Evolutionary conservation across 176 grass and related monocot genomes (phyloP).

Genomic region (Oryza punctata): DNA sequence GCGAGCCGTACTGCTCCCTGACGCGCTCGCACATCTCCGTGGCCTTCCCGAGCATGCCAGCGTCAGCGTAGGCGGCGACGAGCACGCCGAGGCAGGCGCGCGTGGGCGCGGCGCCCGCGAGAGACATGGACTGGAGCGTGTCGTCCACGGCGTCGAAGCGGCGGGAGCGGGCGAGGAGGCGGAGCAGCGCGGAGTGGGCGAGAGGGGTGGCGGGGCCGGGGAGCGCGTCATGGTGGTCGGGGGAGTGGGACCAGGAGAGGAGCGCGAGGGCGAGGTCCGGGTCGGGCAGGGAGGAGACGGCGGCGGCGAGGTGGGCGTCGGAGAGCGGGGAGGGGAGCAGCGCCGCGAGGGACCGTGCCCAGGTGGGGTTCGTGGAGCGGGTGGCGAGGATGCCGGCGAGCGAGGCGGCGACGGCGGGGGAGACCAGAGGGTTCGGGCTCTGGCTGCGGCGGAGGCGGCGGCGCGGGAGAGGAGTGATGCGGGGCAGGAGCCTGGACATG

Average conservation of each 20-base stretch:
- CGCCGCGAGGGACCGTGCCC: constrained; percentile 3
- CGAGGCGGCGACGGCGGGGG: constrained; percentile 25
- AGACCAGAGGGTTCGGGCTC: background rate
- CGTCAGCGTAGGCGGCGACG: constrained; percentile 38
- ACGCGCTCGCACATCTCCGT: constrained; percentile 32
- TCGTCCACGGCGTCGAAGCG: constrained; percentile 32
- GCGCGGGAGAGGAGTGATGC: constrained; percentile 28
- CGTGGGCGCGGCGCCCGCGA: constrained; percentile 33
- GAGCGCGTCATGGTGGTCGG: constrained; percentile 1
- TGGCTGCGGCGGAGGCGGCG: background rate
- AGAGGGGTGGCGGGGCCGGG: constrained; percentile 22
- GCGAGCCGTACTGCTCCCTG: constrained; percentile 32
- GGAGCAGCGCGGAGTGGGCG: constrained; percentile 45
- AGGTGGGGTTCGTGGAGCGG: constrained; percentile 36
- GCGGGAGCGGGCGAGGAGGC: constrained; percentile 35
- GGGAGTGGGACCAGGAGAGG: constrained; percentile 37
- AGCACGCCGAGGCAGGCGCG: constrained; percentile 30
- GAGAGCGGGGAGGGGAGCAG: background rate
- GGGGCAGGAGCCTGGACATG: constrained; percentile 48
- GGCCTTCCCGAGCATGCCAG: constrained; percentile 35
- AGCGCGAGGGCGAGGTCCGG: constrained; percentile 40
- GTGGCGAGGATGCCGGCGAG: constrained; percentile 45
- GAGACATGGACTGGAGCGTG: constrained; percentile 28
- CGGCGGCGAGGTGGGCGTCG: constrained; percentile 16
- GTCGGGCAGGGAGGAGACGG: constrained; percentile 36